Evolutionary conservation across 164 flowering plant species (phyloP), one percentile per base, ranked within the genome.

Genomic region (Chimonanthus salicifolius): DNA sequence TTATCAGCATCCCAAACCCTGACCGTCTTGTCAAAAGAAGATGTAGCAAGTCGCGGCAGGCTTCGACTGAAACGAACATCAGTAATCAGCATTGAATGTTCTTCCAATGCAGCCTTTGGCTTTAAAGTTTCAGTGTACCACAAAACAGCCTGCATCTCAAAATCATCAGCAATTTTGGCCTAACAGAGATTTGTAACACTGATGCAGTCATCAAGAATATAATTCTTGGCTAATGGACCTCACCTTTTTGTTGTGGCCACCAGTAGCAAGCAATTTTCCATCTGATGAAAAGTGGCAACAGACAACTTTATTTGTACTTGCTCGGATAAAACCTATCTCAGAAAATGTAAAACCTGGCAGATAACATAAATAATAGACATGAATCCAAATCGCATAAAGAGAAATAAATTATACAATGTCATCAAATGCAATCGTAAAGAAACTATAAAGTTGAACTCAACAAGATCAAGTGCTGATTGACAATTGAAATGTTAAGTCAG

Each of bases 221-320:
- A 63, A 66, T 66, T 11, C 68, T 20, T 8, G 16, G n/a, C 18
- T 67, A 72, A 33, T 60, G 63, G 69, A 16, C 6, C 62, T 62
- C 62, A 83, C 91, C 87, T 88, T 88, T 67, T 90, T 95, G 80
- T 95, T 95, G 83, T 95, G 97, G 74, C 99, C 97, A 71, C 94
- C 99, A 84, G 83, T 92, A 44, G 95, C 99, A 82, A 95, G 92
- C 71, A 95, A 79, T 75, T 93, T 95, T 47, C 99, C 99, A 84
- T 95, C 98, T 13, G 98, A 88, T 71, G 99, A 95, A 80, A 95
- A 95, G 78, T 95, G 98, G 81, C 99, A 95, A 74, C 94, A 90
- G 8, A 75, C 78, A 67, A 95, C 97, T 80, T 95, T 95, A 80
- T 83, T 87, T 16, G 86, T 54, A 82, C 97, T 95, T 63, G 98